Evolutionary conservation across 2,329 filamentous ascomycete genomes (phyloP).

Genomic region (Pyricularia sp.): DNA sequence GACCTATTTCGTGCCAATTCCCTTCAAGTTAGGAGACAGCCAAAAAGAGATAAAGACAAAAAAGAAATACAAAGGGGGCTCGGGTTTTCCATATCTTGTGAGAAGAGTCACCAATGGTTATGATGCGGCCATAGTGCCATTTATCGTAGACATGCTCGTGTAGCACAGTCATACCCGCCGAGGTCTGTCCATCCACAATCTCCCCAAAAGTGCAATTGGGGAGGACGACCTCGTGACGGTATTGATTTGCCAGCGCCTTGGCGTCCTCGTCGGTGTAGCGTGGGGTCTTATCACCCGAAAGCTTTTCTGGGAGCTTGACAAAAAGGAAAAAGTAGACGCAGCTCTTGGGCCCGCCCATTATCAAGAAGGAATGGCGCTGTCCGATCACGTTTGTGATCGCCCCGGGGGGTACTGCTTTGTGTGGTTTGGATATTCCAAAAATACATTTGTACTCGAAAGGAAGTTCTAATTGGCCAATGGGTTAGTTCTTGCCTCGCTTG

Average conservation of each 20-base stretch:
- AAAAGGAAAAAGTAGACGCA: conserved; percentile 14
- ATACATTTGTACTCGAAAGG: conserved; percentile 10
- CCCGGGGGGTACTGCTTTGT: conserved; percentile 4
- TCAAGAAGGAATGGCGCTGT: conserved; percentile 7
- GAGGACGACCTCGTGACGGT: conserved; percentile 7
- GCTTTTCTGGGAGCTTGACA: conserved; percentile 4
- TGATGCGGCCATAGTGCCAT: conserved; percentile 22
- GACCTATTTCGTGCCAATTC: conserved; percentile 7
- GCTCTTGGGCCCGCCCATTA: conserved; percentile 10
- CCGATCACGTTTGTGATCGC: conserved; percentile 2
- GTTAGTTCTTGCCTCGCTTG: neutral
- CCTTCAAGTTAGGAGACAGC: neutral
- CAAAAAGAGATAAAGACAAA: too few relatives aligned
- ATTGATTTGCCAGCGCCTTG: neutral
- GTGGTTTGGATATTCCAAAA: conserved; percentile 13
- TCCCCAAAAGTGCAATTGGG: conserved; percentile 9
- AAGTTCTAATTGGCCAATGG: neutral
- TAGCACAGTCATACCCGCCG: conserved; percentile 20
- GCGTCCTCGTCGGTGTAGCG: conserved; percentile 11
- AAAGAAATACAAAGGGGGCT: too few relatives aligned
- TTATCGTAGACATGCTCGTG: conserved; percentile 22
- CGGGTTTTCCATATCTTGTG: conserved; percentile 16
- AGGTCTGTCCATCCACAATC: conserved; percentile 8
- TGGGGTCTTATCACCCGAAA: conserved; percentile 10
- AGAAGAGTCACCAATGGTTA: conserved; percentile 21